Evolutionary conservation across 2,329 filamentous ascomycete genomes (phyloP), one percentile per base, ranked within the genome.

Genomic region (Beauveria sp.): DNA sequence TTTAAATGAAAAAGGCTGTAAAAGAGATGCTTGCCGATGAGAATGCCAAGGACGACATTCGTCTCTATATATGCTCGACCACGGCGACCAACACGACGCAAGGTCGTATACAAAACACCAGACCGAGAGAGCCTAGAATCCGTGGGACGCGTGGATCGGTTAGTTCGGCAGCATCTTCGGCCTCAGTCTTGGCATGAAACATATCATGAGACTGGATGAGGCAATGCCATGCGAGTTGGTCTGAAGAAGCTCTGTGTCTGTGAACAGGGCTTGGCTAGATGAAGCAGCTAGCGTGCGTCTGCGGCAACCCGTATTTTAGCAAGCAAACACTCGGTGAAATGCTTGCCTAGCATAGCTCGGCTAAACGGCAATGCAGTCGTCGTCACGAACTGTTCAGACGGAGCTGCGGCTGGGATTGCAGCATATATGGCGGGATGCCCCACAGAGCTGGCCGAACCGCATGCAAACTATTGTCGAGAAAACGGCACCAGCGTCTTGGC

Each of bases 401-500:
- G 34, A 51, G 48, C 3, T 18, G 5, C 9, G 16, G 26, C 50
- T 40, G 14, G 46, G 6, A 28, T 48, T 22, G n/a, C n/a, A 12
- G 46, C 8, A 28, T 18, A 9, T 4, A 18, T 14, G 46, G 46
- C 14, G 6, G 12, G 12, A 18, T 24, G 18, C 46, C 18, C 46
- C 24, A 34, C 16, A 8, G 34, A 53, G 30, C 30, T 34, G 30
- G 30, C 30, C 10, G 30, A 34, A 34, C 30, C 30, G 30, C 37
- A 3, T 22, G 20, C 20, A 34, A 24, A 18, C n/a, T 22, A 48
- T 57, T 44, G 28, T 24, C n/a, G 22, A 9, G 20, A 8, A 56
- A 40, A 47, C 54, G 43, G 55, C 44, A 50, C 55, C 55, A 48
- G 22, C 30, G 30, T 34, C 30, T 58, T 58, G 55, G 55, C 46